Conservation (phyloP, 768 basidiomycete genomes). For the Suillus brevipes region DNA sequence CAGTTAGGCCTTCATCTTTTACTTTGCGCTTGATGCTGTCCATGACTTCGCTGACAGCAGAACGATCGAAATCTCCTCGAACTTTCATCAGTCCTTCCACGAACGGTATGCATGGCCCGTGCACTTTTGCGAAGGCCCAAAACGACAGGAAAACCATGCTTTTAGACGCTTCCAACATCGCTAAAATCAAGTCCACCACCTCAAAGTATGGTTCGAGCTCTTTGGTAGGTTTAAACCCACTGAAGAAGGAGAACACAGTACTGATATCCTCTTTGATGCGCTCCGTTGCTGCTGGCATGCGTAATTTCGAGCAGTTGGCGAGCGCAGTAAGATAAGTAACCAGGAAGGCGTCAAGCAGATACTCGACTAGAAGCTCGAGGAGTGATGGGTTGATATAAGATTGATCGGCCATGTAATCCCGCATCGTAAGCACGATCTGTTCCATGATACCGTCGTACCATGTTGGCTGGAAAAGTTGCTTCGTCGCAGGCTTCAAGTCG, state of each 20-base stretch:
- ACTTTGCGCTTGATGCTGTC: conserved; percentile 91
- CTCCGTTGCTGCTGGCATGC: conserved; percentile 82
- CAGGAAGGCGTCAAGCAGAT: conserved; percentile 88
- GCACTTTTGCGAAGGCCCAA: conserved; percentile 90
- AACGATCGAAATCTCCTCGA: conserved; percentile 88
- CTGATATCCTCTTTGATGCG: conserved; percentile 82
- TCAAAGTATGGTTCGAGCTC: conserved; percentile 85
- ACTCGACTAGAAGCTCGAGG: conserved; percentile 89
- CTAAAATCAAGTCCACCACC: conserved; percentile 79
- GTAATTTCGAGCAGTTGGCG: conserved; percentile 79
- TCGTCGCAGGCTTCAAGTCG: conserved; percentile 86
- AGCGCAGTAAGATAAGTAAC: conserved; percentile 88
- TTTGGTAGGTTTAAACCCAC: conserved; percentile 68
- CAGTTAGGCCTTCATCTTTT: conserved; percentile 80
- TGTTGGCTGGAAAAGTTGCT: conserved; percentile 72
- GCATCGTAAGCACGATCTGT: conserved; percentile 93
- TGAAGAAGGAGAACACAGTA: conserved; percentile 79
- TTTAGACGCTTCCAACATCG: conserved; percentile 82
- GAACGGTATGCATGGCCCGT: conserved; percentile 91
- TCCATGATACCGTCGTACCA: conserved; percentile 93
- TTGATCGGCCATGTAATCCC: conserved; percentile 95
- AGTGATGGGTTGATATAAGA: conserved; percentile 87
- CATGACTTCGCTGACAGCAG: conserved; percentile 86
- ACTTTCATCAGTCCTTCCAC: conserved; percentile 89
- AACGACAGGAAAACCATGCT: conserved; percentile 91